Conservation (phyloP, 83 land plant species). For the Picea engelmannii region DNA sequence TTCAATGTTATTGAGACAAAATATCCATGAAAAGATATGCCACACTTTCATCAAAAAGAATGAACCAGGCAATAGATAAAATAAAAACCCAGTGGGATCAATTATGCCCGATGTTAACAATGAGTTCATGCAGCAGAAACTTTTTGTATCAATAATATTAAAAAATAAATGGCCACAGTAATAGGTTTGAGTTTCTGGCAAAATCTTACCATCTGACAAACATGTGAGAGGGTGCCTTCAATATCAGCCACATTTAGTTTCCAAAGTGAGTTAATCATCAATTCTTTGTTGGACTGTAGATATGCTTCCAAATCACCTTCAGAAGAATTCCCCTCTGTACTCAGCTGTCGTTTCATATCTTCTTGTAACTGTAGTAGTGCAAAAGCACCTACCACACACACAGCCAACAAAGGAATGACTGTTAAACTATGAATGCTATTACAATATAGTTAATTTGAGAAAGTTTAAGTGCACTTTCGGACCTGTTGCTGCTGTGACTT, state of each 20-base stretch:
- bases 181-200: neutral
- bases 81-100: neutral
- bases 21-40: too few species aligned
- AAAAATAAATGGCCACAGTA: neutral
- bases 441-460: neutral
- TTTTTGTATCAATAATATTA: neutral
- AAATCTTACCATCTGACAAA: slow-evolving; percentile 68
- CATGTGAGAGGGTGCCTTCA: slow-evolving; percentile 76
- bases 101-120: neutral
- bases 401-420: neutral
- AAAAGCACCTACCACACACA: slow-evolving; percentile 56
- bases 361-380: slow-evolving; percentile 75
- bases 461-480: neutral
- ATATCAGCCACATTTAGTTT: slow-evolving; percentile 86
- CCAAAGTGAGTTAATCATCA: slow-evolving; percentile 83
- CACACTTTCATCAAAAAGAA: too few species aligned
- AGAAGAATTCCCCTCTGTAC: slow-evolving; percentile 57
- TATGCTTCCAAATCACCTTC: slow-evolving; percentile 74
- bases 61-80: neutral
- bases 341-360: slow-evolving; percentile 73
- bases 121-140: neutral
- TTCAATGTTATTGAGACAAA: neutral
- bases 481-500: slow-evolving; percentile 90
- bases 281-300: slow-evolving; percentile 63
- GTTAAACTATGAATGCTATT: neutral